phyloP scores from a whole-genome alignment of 139 green algal genomes.

The Asterochloris sp. region DNA sequence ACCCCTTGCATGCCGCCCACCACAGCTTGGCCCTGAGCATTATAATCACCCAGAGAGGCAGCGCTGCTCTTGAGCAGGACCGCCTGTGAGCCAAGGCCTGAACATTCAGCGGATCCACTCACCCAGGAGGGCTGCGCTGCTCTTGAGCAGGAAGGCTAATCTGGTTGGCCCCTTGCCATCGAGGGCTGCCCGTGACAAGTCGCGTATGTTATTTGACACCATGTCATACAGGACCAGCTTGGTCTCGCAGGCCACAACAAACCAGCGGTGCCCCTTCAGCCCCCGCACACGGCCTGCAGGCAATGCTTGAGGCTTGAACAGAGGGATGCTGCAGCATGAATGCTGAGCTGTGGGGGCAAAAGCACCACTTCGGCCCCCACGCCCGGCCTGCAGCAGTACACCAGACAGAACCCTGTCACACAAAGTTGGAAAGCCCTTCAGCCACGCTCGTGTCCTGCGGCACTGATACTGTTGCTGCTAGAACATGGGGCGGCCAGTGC shows the following conservation, averaged over 20 bases:
- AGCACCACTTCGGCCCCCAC: not conserved
- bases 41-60: too few relatives aligned
- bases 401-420: not conserved
- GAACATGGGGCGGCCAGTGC: too few relatives aligned
- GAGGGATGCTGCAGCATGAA: too few relatives aligned
- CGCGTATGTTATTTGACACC: conserved; percentile 16
- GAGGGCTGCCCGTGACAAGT: conserved; percentile 42
- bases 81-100: too few relatives aligned
- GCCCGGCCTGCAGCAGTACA: not conserved
- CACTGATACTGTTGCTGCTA: too few relatives aligned
- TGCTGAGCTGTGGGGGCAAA: not conserved
- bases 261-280: conserved; percentile 43
- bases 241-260: conserved; percentile 57
- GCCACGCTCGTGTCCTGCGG: too few relatives aligned
- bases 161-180: conserved; percentile 45
- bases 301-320: too few relatives aligned
- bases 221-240: conserved; percentile 60
- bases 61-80: too few relatives aligned
- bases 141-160: conserved; percentile 42
- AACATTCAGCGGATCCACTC: not conserved
- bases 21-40: too few relatives aligned
- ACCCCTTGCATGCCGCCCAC: too few relatives aligned
- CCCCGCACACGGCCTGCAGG: conserved; percentile 32
- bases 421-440: not conserved
- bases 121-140: conserved; percentile 26